Base-by-base conservation (phyloP, 352 stramenopile species). In the Phytophthora citrophthora region DNA sequence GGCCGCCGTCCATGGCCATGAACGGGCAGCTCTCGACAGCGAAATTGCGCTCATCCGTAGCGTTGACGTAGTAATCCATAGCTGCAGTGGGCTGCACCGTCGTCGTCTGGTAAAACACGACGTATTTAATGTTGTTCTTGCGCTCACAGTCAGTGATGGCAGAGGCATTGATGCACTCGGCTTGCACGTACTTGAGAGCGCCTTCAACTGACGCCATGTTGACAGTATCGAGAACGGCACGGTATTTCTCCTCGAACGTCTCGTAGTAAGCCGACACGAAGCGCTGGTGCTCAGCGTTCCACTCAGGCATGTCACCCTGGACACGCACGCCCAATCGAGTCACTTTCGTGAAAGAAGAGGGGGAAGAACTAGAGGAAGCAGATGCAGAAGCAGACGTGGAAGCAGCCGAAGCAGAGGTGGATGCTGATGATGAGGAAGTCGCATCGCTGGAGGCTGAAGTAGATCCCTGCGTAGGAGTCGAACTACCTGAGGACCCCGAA, bases 181-280 rank as follows among this genome's bases (percentile, higher is more conserved):
- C 77, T 43, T 84, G 74, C 0, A 89, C 73, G 60, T 91, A 89
- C 60, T 82, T 88, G 23, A 89, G 70, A n/a, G 74, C 79, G 23
- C 77, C 74, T 41, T 90, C 81, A 1, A 90, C 74, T 0, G 74
- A 61, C 4, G 77, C 77, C 60, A 75, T 83, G 66, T 86, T 86
- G 46, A 86, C 77, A 40, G 77, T 83, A 64, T 86, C 77, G 1
- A 78, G 52, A 9, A 86, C 71, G 12, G 61, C 75, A 8, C 51
- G 63, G 54, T 82, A 79, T 40, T 83, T 74, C 1, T 70, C 72
- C 3, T 79, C 79, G 32, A 90, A 79, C 3, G 56, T 68, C 9
- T 61, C 61, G 32, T 75, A 76, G 54, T 81, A 89, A 2, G 48
- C 16, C 8, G 74, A 79, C 23, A 74, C 59, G 48, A 73, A 86